These are phyloP conservation scores for Cerrena zonata DNA, from an alignment of 1,284 basidiomycete species.

Conservation along the genomic window DNA sequence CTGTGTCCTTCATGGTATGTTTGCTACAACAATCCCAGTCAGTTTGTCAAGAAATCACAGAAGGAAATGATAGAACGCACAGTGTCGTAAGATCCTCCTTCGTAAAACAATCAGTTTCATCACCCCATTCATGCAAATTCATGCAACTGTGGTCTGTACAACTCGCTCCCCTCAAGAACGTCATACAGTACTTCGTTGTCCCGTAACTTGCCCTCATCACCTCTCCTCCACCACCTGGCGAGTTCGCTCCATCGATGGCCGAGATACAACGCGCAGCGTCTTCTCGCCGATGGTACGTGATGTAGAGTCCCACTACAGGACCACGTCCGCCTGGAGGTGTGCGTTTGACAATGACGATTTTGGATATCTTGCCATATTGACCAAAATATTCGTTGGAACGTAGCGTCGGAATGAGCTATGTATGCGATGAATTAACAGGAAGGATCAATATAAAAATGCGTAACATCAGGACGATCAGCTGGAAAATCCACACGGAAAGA, in stretches of 20 bases:
- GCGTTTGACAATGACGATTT: slow-evolving; percentile 90
- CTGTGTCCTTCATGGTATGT: slow-evolving; percentile 82
- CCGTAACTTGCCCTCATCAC: slow-evolving; percentile 92
- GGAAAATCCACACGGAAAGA: no score
- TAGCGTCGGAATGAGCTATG: slow-evolving; percentile 87
- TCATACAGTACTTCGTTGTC: slow-evolving; percentile 97
- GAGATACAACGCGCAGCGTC: slow-evolving; percentile 92
- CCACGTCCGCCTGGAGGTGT: slow-evolving; percentile 67
- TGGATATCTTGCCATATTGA: slow-evolving; percentile 96
- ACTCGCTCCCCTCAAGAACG: slow-evolving; percentile 81
- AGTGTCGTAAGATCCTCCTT: slow-evolving; percentile 87
- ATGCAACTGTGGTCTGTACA: slow-evolving; percentile 90
- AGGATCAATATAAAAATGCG: slow-evolving; percentile 6
- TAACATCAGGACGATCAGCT: slow-evolving; percentile 1
- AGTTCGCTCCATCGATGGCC: slow-evolving; percentile 86
- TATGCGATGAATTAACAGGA: slow-evolving; percentile 14
- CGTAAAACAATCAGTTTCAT: slow-evolving; percentile 94
- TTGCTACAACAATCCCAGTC: slow-evolving; percentile 44
- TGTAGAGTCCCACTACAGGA: slow-evolving; percentile 88
- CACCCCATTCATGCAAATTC: slow-evolving; percentile 96
- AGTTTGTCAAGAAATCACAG: slow-evolving; percentile 14
- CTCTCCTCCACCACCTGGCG: slow-evolving; percentile 74
- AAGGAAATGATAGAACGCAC: slow-evolving; percentile 42
- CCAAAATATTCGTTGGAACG: slow-evolving; percentile 97
- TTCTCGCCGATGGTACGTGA: slow-evolving; percentile 91